Evolutionary conservation across 2,329 filamentous ascomycete species (phyloP), one percentile per base, ranked within the genome.

Genomic region (Plenodomus biglobosus): DNA sequence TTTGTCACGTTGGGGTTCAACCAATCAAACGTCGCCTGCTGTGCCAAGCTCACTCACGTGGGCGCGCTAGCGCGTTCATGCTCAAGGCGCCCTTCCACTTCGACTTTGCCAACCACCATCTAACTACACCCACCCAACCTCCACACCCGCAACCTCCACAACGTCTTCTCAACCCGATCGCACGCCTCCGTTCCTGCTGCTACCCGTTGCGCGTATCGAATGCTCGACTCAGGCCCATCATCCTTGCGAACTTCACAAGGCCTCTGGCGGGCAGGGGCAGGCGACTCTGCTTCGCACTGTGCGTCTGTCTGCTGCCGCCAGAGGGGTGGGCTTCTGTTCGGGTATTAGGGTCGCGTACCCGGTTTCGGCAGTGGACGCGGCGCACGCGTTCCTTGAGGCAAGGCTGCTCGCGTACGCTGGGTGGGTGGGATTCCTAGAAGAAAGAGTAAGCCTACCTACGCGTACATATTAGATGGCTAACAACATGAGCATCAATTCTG

Each of bases 341-440:
- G n/a, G 20, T 49, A 35, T 22, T 46, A 27, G 24, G 50, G 5
- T 36, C 44, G 42, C 40, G 50, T 52, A 52, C 50, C 50, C 37
- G 22, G 50, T 52, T 45, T 44, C 15, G 30, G 46, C 37, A 27
- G 40, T 38, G 30, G 46, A 42, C 43, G 42, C 39, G 47, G 41
- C 27, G 38, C 38, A 38, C 30, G 8, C n/a, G n/a, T n/a, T 42
- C 27, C 41, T 41, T 38, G 47, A 53, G 51, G 40, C 51, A 48
- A 48, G 51, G 51, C 51, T 53, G 44, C 51, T 53, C 45, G 6
- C 20, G 41, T 50, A 53, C 47, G 47, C 51, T 53, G 47, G 51
- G 51, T 11, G 51, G 51, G 51, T 18, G 51, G 51, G 51, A 43
- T 50, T 41, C 44, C 44, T 53, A 50, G 44, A 46, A 50, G 47